Base-by-base conservation (phyloP, 768 basidiomycete genomes). In the Floccularia luteovirens region DNA sequence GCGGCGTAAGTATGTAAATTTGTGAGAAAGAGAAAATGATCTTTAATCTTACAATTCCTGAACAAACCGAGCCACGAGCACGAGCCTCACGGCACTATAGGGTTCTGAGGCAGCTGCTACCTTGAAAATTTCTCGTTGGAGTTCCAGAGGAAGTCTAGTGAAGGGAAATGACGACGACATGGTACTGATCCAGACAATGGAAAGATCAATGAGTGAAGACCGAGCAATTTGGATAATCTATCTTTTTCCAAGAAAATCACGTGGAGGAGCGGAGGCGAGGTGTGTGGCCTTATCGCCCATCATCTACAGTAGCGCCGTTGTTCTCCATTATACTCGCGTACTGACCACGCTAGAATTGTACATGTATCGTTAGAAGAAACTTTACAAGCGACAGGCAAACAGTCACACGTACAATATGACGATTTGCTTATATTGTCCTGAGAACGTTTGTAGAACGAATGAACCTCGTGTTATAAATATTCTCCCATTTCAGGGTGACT, bases 51-150 rank as follows among this genome's bases (percentile, higher is more conserved):
- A 67, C 67, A 66, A 67, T 41, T 40, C 43, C 20, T 54, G 44
- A 13, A 63, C 53, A 32, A 56, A 52, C 31, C 53, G 58, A 21
- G 66, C 63, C 4, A 69, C 67, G 19, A 61, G 50, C 13, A 57
- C 55, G 6, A 69, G 53, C 14, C 49, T 49, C 30, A 55, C 46
- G 2, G 60, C 57, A 30, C 47, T 56, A 24, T 44, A 45, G 10
- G 42, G 53, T 33, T 62, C 48, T 8, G 49, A 38, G 10, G 44
- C 33, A n/a, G 59, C 65, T 16, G 63, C 58, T 7, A 49, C 46
- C 19, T 60, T 47, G 43, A 69, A 63, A 42, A 68, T 62, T 41
- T 62, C 56, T 14, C 63, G 58, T 42, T 68, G 62, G 8, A 69
- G 59, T 39, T 69, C 67, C 20, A 55, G 44, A 17, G 67, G 67